Base-by-base conservation (phyloP, 202 grass and related monocot species). In the Saccharum hybrid region DNA sequence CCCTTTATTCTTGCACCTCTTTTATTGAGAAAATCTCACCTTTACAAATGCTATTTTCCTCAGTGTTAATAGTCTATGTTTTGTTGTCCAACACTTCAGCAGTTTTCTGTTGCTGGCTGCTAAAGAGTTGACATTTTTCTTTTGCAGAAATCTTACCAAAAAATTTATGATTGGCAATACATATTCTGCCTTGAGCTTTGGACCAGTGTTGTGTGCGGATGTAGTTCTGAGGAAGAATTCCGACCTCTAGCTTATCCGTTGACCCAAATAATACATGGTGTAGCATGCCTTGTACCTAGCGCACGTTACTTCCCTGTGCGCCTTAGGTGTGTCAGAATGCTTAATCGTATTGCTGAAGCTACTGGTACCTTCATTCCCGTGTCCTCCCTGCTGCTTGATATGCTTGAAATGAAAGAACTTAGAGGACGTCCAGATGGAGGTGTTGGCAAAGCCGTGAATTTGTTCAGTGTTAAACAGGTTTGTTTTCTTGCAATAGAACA, bases 351-450 rank as follows among this genome's bases (percentile, higher is more conserved):
- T 83, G 90, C 90, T 61, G 72, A 85, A 79, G 89, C 95, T 37
- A 91, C 95, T 67, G 87, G 85, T 71, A 87, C 85, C 46, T 95
- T 90, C 79, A 86, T 95, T 86, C 95, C 95, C 1, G 92, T 98
- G 77, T 85, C 92, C 2, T 91, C 92, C 46, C 87, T 98, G 70
- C 81, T 95, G 57, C 85, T 98, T 80, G 89, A 94, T 77, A 95
- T 95, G 95, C 62, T 98, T 75, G 92, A 98, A 84, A 98, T 95
- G 92, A 98, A 98, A 91, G 92, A 98, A 77, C 87, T 98, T 63
- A 93, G 85, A 84, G 88, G 66, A 8, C 77, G 77, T 71, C 90
- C 95, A 69, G 88, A 84, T 71, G 89, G 91, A 74, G 91, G 92
- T 86, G 88, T 98, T 66, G 92, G 95, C 74, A 98, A 94, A 91